Conservation (phyloP, 169 alveolate species). For the Plasmodium reichenowi region DNA sequence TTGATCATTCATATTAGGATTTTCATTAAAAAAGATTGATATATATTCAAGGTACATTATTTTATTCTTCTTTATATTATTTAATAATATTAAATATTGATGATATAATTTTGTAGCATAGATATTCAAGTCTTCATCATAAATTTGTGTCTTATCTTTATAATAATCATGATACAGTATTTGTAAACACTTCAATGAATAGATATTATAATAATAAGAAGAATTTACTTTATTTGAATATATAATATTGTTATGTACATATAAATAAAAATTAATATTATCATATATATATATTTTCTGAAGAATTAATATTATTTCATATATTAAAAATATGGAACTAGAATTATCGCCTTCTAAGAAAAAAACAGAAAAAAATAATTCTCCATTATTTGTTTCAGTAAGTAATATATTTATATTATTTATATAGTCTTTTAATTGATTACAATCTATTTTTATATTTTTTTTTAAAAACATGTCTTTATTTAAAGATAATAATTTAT, state of each 20-base stretch:
- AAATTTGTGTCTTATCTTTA: not conserved
- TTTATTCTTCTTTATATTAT: constrained; percentile 23
- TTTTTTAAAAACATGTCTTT: constrained; percentile 67
- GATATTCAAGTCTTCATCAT: constrained; percentile 9
- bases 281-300: constrained; percentile 61
- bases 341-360: constrained; percentile 24
- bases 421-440: constrained; percentile 47
- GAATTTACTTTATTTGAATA: constrained; percentile 43
- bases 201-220: constrained; percentile 40
- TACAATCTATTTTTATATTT: constrained; percentile 47
- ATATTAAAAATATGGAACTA: constrained; percentile 9
- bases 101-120: constrained; percentile 23
- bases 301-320: constrained; percentile 46
- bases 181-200: constrained; percentile 41
- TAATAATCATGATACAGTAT: constrained; percentile 30
- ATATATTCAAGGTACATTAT: constrained; percentile 19
- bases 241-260: constrained; percentile 25
- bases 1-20: not conserved
- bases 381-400: constrained; percentile 35
- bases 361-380: constrained; percentile 19
- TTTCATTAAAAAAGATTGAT: constrained; percentile 37
- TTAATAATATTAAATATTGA: constrained; percentile 9
- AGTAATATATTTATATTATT: constrained; percentile 28
- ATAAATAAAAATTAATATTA: constrained; percentile 55
- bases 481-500: constrained; percentile 38